Percentiles rank a stretch among this genome's conserved stretches.
phyloP scores from a whole-genome alignment of 495 filamentous ascomycete species.

The Cryomyces minteri region DNA sequence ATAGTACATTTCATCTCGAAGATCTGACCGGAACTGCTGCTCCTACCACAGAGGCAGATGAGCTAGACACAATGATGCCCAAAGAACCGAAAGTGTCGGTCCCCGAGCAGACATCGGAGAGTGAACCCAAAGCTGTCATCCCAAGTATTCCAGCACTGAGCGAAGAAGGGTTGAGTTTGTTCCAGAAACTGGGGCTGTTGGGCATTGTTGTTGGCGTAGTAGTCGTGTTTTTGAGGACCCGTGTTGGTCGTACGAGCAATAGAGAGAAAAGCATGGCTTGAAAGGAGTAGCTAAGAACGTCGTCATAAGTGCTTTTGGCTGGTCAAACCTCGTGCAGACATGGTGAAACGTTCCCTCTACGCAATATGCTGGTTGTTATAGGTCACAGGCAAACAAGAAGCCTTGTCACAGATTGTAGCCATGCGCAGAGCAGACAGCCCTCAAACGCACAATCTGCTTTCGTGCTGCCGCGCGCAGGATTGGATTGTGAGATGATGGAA shows the following conservation, averaged over 20 bases:
- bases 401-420: too few species aligned
- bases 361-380: too few species aligned
- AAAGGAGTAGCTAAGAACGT: background rate
- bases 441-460: too few species aligned
- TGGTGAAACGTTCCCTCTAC: too few species aligned
- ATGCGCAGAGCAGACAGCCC: too few species aligned
- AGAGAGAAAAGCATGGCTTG: background rate
- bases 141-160: background rate
- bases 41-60: slow-evolving; percentile 16
- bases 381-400: too few species aligned
- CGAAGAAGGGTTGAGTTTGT: slow-evolving; percentile 9
- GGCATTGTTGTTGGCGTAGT: slow-evolving; percentile 23
- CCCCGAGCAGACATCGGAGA: slow-evolving; percentile 2
- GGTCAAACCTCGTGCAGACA: background rate
- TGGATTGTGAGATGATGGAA: too few species aligned
- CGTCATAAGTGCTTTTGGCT: background rate
- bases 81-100: slow-evolving; percentile 2
- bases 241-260: slow-evolving; percentile 4
- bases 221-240: slow-evolving; percentile 20
- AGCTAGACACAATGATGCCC: slow-evolving; percentile 20
- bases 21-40: slow-evolving; percentile 18
- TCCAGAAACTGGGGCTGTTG: slow-evolving; percentile 26
- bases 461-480: too few species aligned
- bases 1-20: slow-evolving; percentile 12
- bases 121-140: background rate